Evolutionary conservation across 2,329 filamentous ascomycete genomes (phyloP).

Genomic region (Laburnicola sp.): DNA sequence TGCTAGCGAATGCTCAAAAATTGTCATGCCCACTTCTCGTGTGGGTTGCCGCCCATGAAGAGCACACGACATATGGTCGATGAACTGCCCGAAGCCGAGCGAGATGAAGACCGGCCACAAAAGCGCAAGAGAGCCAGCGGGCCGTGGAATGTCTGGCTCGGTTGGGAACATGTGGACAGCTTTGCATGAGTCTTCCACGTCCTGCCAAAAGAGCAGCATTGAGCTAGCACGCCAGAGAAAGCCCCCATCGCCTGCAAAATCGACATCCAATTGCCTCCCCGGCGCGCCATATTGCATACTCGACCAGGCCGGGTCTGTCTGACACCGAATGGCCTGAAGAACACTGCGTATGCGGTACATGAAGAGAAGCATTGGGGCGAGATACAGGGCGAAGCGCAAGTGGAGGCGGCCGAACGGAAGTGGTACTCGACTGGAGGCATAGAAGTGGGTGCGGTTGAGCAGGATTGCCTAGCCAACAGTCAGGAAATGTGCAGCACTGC

Average conservation of each 20-base stretch:
- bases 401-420: slow-evolving; percentile 72
- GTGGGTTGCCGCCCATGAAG: slow-evolving; percentile 79
- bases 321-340: slow-evolving; percentile 86
- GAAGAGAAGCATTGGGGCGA: slow-evolving; percentile 38
- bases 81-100: slow-evolving; percentile 74
- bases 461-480: slow-evolving; percentile 66
- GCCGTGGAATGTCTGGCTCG: slow-evolving; percentile 55
- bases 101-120: slow-evolving; percentile 76
- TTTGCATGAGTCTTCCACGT: slow-evolving; percentile 73
- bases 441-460: slow-evolving; percentile 89
- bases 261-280: slow-evolving; percentile 48
- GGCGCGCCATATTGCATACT: slow-evolving; percentile 52
- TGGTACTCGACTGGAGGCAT: slow-evolving; percentile 82
- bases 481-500: neutral
- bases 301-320: slow-evolving; percentile 63
- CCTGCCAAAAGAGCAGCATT: slow-evolving; percentile 70
- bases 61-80: slow-evolving; percentile 86
- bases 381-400: slow-evolving; percentile 44
- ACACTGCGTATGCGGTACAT: slow-evolving; percentile 67
- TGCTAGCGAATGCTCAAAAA: slow-evolving; percentile 93
- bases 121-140: slow-evolving; percentile 76
- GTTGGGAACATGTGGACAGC: slow-evolving; percentile 70
- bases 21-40: slow-evolving; percentile 90
- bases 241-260: slow-evolving; percentile 62
- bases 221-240: slow-evolving; percentile 75